These are phyloP conservation scores for Polygonum maritimum DNA, from an alignment of 148 eudicot genomes.

Conservation along the genomic window DNA sequence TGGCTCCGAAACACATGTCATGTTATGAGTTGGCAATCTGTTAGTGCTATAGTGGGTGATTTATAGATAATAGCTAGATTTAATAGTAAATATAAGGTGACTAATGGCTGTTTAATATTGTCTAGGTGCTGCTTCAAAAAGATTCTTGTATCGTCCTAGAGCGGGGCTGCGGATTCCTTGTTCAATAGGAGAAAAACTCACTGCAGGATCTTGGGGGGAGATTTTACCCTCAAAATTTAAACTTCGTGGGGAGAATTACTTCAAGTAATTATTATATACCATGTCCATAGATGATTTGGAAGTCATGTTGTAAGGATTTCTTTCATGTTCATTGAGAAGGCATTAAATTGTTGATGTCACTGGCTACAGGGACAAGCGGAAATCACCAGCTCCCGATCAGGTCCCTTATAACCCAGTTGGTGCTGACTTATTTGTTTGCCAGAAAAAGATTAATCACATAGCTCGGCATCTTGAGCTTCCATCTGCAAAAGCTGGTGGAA, in stretches of 20 bases:
- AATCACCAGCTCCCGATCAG: slow-evolving; percentile 47
- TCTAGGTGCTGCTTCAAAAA: slow-evolving; percentile 47
- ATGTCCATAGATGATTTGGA: neutral
- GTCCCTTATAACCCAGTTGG: slow-evolving; percentile 66
- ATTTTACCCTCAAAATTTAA: slow-evolving; percentile 59
- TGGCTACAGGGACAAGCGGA: slow-evolving; percentile 66
- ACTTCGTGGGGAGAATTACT: slow-evolving; percentile 53
- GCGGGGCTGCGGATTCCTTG: slow-evolving; percentile 59
- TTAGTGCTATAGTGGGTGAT: neutral
- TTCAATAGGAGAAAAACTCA: slow-evolving; percentile 41
- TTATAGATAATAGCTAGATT: neutral
- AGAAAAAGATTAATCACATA: slow-evolving; percentile 69
- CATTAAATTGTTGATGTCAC: neutral
- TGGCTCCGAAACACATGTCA: neutral
- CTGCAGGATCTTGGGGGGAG: slow-evolving; percentile 56
- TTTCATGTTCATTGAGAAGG: neutral
- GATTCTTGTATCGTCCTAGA: slow-evolving; percentile 44
- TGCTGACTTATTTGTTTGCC: slow-evolving; percentile 57
- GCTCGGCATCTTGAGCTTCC: slow-evolving; percentile 88
- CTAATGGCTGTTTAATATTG: neutral
- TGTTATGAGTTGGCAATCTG: neutral
- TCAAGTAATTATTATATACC: slow-evolving; percentile 34
- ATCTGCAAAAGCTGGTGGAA: slow-evolving; percentile 29
- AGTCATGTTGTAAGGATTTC: neutral
- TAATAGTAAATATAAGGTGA: neutral